Evolutionary conservation across 2,329 filamentous ascomycete species (phyloP).

Genomic region (Pseudogymnoascus sp.): DNA sequence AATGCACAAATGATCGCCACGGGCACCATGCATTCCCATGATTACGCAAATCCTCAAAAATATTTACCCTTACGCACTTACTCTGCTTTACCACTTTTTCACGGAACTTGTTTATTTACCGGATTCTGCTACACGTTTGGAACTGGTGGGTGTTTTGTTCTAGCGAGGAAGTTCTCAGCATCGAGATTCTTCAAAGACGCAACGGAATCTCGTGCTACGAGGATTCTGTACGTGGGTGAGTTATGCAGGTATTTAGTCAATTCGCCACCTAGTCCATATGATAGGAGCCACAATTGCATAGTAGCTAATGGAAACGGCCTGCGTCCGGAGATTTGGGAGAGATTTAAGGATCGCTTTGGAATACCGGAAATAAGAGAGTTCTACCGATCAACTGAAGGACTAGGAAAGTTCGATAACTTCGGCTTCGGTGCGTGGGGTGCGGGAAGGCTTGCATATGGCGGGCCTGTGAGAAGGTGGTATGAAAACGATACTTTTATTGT

Average conservation of each 20-base stretch:
- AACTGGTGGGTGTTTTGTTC: slow-evolving; percentile 33
- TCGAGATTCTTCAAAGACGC: slow-evolving; percentile 38
- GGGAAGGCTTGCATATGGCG: slow-evolving; percentile 36
- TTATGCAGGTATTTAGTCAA: slow-evolving; percentile 39
- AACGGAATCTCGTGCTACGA: slow-evolving; percentile 33
- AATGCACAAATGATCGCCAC: slow-evolving; percentile 31
- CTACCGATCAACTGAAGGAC: slow-evolving; percentile 38
- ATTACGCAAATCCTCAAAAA: slow-evolving; percentile 30
- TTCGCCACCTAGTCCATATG: slow-evolving; percentile 35
- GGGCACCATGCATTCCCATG: slow-evolving; percentile 29
- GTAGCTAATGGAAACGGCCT: slow-evolving; percentile 40
- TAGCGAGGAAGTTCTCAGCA: slow-evolving; percentile 37
- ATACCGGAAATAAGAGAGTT: slow-evolving; percentile 39
- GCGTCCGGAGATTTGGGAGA: slow-evolving; percentile 39
- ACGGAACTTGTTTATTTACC: slow-evolving; percentile 39
- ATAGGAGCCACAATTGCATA: slow-evolving; percentile 35
- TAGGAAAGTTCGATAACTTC: slow-evolving; percentile 37
- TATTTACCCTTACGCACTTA: slow-evolving; percentile 39
- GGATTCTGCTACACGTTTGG: slow-evolving; percentile 34
- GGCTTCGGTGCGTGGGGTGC: slow-evolving; percentile 33
- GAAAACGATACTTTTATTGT: slow-evolving; percentile 36
- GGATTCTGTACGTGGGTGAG: slow-evolving; percentile 40
- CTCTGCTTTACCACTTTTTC: slow-evolving; percentile 39
- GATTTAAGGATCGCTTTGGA: slow-evolving; percentile 34
- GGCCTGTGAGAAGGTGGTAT: slow-evolving; percentile 31